Percentiles rank a stretch among this genome's conserved stretches.
Conservation (phyloP, 2,329 filamentous ascomycete species). For the Arachnopeziza araneosa region DNA sequence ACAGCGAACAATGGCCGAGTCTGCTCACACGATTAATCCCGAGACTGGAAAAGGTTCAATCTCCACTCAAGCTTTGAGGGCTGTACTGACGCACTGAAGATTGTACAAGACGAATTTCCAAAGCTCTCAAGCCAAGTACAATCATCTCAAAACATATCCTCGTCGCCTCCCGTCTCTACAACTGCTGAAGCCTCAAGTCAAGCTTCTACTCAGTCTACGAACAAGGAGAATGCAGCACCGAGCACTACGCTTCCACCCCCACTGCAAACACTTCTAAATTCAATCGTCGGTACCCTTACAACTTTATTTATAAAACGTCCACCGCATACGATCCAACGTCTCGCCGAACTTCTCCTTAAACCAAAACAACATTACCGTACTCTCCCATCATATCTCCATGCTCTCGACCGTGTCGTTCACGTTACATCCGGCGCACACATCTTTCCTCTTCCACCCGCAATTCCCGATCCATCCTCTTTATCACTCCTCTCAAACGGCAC, state of each 20-base stretch:
- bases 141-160: slow-evolving; percentile 60
- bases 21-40: slow-evolving; percentile 34
- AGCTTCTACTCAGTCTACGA: slow-evolving; percentile 42
- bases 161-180: slow-evolving; percentile 44
- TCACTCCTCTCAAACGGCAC: slow-evolving; percentile 54
- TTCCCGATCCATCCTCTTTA: slow-evolving; percentile 52
- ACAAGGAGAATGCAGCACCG: slow-evolving; percentile 61
- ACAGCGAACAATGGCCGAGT: slow-evolving; percentile 35
- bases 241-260: slow-evolving; percentile 52
- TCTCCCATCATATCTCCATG: slow-evolving; percentile 80
- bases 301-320: slow-evolving; percentile 67
- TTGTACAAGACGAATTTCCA: slow-evolving; percentile 52
- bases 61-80: background rate
- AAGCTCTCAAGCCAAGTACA: slow-evolving; percentile 33
- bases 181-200: slow-evolving; percentile 24
- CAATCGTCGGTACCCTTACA: slow-evolving; percentile 56
- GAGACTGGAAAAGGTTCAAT: slow-evolving; percentile 33
- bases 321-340: slow-evolving; percentile 87
- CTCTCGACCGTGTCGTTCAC: slow-evolving; percentile 82
- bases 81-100: slow-evolving; percentile 41
- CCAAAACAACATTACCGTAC: slow-evolving; percentile 77
- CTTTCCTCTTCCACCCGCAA: slow-evolving; percentile 73
- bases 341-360: slow-evolving; percentile 76
- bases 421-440: slow-evolving; percentile 77
- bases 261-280: slow-evolving; percentile 55